Base-by-base conservation (phyloP, 805 yeast genomes). In the Ogataea thermomethanolica region DNA sequence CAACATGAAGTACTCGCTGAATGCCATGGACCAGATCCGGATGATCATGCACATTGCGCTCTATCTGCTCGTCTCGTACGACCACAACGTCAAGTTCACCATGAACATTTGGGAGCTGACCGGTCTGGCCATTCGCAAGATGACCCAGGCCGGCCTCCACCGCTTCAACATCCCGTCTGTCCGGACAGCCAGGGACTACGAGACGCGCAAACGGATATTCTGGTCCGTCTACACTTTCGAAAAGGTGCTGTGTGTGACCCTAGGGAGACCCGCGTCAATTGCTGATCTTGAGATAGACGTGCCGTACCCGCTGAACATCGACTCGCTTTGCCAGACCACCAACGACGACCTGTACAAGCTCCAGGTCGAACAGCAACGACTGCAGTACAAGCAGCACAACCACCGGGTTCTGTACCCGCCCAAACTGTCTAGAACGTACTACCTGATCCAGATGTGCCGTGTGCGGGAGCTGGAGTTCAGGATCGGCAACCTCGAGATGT, bases 171-270 rank as follows among this genome's bases (percentile, higher is more conserved):
- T 45, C 8, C 52, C 52, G 6, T 13, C 43, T 8, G 27, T 39
- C 7, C 24, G 25, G 17, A 37, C 20, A 1, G 38, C 50, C 3
- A 39, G 35, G 17, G 41, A 40, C 6, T 44, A 44, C 24, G 48
- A 44, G 25, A 25, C 28, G 6, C 32, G 26, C 29, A 45, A 46
- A 27, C 21, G 52, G 25, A 29, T 48, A 8, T 48, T 48, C 27
- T 48, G 52, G 52, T 48, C 52, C 2, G 43, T 46, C n/a, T 48
- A 48, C 33, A 35, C 46, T 6, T 40, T 48, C 29, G 52, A 48
- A n/a, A 46, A 42, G 27, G 43, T 48, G n/a, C 29, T 46, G n/a
- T 46, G 52, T 31, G 22, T 43, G 13, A 46, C 49, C 11, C 39
- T 48, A 8, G 52, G 52, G 8, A 35, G 50, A 10, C 45, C 52